These are phyloP conservation scores for Phytopythium ostracodes DNA, from an alignment of 352 stramenopile species.

Conservation along the genomic window DNA sequence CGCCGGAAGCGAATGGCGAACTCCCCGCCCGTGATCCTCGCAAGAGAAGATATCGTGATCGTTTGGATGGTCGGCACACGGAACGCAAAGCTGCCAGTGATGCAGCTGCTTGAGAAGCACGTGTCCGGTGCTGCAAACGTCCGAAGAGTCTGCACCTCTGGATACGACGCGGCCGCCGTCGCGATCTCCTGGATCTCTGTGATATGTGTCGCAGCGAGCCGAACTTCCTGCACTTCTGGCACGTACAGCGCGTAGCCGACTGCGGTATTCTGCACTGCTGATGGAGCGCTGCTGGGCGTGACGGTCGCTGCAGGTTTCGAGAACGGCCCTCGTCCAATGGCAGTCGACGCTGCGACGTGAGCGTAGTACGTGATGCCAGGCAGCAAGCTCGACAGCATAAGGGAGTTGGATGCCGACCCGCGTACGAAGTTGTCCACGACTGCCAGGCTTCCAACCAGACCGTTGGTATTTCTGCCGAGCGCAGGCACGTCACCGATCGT, in stretches of 20 bases:
- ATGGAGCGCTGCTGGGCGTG: constrained; percentile 45
- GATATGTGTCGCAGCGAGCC: constrained; percentile 58
- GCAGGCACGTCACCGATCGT: constrained; percentile 61
- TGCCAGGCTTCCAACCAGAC: constrained; percentile 23
- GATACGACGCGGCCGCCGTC: constrained; percentile 53
- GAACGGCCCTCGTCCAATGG: constrained; percentile 50
- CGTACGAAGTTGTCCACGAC: constrained; percentile 39
- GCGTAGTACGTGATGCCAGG: constrained; percentile 68
- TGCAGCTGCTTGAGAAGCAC: constrained; percentile 46
- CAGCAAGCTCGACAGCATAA: constrained; percentile 44
- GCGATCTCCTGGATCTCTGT: constrained; percentile 66
- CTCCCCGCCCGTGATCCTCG: constrained; percentile 42
- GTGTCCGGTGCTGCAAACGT: constrained; percentile 39
- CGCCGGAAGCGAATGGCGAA: constrained; percentile 47
- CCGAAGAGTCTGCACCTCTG: constrained; percentile 68
- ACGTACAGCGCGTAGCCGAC: constrained; percentile 56
- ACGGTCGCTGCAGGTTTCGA: constrained; percentile 23
- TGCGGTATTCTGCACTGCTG: constrained; percentile 42
- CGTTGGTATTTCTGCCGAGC: constrained; percentile 24
- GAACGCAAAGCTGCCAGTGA: constrained; percentile 55
- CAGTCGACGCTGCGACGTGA: constrained; percentile 50
- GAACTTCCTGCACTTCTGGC: constrained; percentile 65
- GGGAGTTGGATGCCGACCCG: constrained; percentile 32
- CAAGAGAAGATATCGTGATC: constrained; percentile 49
- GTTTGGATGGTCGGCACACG: constrained; percentile 72